Percentiles rank a stretch among this genome's conserved stretches.
phyloP scores from a whole-genome alignment of 2,329 filamentous ascomycete genomes.

The Pleoardoris graminearum region DNA sequence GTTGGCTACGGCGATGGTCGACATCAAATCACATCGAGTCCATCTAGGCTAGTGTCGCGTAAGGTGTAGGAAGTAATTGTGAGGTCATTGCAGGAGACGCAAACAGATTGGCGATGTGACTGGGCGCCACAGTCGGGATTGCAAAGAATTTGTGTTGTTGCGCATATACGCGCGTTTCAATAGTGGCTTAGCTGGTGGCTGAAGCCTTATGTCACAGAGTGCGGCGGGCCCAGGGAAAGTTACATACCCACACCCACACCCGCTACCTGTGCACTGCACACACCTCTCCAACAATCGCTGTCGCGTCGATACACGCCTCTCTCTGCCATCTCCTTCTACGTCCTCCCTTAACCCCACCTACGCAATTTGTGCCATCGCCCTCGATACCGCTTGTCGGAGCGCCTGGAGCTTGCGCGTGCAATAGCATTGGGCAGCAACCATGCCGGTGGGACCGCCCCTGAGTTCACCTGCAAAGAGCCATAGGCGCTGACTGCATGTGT shows the following conservation, averaged over 20 bases:
- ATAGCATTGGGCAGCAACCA: conserved; percentile 39
- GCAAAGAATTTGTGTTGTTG: not conserved
- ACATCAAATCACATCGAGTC: not conserved
- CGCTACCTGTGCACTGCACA: not conserved
- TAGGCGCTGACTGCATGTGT: conserved; percentile 22
- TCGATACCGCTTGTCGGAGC: not conserved
- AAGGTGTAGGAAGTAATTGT: not conserved
- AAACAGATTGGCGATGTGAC: not conserved
- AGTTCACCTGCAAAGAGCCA: conserved; percentile 5
- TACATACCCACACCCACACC: conserved; percentile 2
- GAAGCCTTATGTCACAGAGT: conserved; percentile 4
- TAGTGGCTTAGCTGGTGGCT: conserved; percentile 2
- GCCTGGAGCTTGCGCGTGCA: conserved; percentile 24
- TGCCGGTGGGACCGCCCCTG: conserved; percentile 30
- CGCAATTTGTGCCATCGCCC: not conserved
- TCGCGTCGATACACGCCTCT: not conserved
- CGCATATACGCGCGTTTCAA: not conserved
- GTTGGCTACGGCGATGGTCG: conserved; percentile 3
- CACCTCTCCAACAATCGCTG: not conserved
- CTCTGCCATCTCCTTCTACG: not conserved
- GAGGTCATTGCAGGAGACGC: not conserved
- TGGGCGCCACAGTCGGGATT: not conserved
- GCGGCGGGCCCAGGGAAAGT: not conserved
- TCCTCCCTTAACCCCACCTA: not conserved
- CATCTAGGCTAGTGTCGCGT: conserved; percentile 4